These are phyloP conservation scores for Cystobasidiaceae sp. DNA, from an alignment of 1,284 basidiomycete species.

Conservation along the genomic window DNA sequence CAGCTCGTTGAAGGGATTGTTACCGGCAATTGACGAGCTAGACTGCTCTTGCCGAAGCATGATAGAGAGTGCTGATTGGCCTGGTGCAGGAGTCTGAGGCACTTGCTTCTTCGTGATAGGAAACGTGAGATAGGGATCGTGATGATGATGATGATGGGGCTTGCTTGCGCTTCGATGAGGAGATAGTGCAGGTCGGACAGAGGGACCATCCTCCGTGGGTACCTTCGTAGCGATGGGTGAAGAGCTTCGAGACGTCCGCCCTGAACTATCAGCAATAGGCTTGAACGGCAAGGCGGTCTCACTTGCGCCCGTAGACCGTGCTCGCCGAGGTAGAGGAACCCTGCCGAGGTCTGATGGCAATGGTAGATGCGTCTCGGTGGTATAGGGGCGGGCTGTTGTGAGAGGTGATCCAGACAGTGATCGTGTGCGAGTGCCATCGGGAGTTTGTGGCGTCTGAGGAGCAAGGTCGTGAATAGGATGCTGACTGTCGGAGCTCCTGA, in stretches of 20 bases:
- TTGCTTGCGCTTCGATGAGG: neutral
- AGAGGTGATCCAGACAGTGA: constrained; percentile 6
- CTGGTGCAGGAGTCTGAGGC: neutral
- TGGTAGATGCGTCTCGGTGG: neutral
- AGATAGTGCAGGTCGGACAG: neutral
- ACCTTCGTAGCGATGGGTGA: too few relatives aligned
- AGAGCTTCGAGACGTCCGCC: too few relatives aligned
- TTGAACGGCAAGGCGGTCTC: too few relatives aligned
- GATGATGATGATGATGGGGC: too few relatives aligned
- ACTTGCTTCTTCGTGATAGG: constrained; percentile 5
- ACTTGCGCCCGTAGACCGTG: too few relatives aligned
- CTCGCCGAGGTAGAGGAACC: too few relatives aligned
- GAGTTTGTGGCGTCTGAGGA: neutral
- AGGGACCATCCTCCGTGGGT: too few relatives aligned
- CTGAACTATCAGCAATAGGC: too few relatives aligned
- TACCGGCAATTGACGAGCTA: neutral
- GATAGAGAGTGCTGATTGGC: constrained; percentile 21
- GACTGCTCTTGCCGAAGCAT: constrained; percentile 20
- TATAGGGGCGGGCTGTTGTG: neutral
- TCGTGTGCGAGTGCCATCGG: neutral
- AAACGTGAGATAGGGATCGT: constrained; percentile 24
- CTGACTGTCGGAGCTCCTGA: constrained; percentile 3
- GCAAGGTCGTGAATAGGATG: neutral
- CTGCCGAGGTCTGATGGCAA: neutral
- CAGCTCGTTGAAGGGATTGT: constrained; percentile 72